Percentiles rank a stretch among this genome's conserved stretches.
These are phyloP conservation scores for Ustulina deusta DNA, from an alignment of 2,329 filamentous ascomycete species.

Conservation along the genomic window DNA sequence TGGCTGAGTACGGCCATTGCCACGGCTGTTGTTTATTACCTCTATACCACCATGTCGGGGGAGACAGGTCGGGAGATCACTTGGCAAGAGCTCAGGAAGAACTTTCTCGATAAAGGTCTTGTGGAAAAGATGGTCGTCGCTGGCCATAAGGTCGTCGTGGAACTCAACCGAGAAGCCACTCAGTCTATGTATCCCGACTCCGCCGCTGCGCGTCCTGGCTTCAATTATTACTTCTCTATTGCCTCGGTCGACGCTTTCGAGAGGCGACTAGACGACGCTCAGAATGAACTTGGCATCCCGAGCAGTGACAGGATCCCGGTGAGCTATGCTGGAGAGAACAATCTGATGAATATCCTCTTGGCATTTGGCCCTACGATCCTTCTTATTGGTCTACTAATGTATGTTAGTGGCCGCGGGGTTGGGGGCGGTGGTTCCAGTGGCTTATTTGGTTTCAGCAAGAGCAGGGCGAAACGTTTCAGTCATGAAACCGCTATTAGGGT, in stretches of 20 bases:
- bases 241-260: constrained; percentile 96
- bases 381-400: constrained; percentile 85
- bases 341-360: constrained; percentile 77
- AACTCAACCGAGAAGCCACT: constrained; percentile 80
- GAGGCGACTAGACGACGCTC: constrained; percentile 85
- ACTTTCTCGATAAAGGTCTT: constrained; percentile 94
- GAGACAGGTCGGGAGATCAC: constrained; percentile 80
- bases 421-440: constrained; percentile 77
- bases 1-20: constrained; percentile 66
- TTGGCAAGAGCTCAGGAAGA: constrained; percentile 95
- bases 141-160: constrained; percentile 80
- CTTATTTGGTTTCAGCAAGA: constrained; percentile 96
- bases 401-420: constrained; percentile 77
- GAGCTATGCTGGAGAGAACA: constrained; percentile 83
- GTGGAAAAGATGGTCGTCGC: constrained; percentile 92
- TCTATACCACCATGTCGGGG: constrained; percentile 58
- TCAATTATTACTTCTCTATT: constrained; percentile 94
- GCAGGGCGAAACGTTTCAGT: constrained; percentile 96
- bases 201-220: constrained; percentile 73
- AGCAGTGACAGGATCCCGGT: constrained; percentile 91
- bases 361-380: constrained; percentile 88
- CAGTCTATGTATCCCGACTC: constrained; percentile 81
- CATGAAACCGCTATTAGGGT: constrained; percentile 96
- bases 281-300: constrained; percentile 88
- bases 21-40: constrained; percentile 57